Percentiles rank a stretch among this genome's conserved stretches.
These are phyloP conservation scores for Miscanthus lutarioriparius DNA, from an alignment of 176 grass and related monocot species.

Conservation along the genomic window DNA sequence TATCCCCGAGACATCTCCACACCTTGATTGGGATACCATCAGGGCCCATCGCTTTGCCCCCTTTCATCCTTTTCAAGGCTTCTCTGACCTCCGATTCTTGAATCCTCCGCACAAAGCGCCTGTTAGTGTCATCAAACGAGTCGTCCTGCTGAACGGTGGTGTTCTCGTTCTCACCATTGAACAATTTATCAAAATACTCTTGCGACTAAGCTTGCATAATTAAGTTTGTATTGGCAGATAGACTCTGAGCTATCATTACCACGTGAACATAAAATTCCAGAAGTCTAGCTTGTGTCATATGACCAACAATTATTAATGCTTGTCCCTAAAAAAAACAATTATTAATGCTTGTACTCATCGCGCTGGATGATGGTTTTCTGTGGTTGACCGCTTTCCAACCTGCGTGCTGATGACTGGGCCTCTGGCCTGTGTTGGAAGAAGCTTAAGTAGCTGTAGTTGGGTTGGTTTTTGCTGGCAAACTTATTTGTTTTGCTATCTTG, in stretches of 20 bases:
- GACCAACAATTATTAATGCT: slow-evolving; percentile 2
- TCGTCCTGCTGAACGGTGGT: too few species aligned
- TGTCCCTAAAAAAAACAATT: too few species aligned
- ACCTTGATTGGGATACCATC: too few species aligned
- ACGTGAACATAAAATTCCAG: neutral
- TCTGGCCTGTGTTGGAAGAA: neutral
- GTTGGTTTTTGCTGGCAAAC: neutral
- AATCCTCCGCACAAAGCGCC: too few species aligned
- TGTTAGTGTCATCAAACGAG: too few species aligned
- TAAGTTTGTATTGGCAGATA: neutral
- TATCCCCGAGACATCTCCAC: too few species aligned
- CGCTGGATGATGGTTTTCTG: neutral
- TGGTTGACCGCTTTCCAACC: neutral
- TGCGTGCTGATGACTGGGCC: too few species aligned
- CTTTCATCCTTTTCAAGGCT: too few species aligned
- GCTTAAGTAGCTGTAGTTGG: neutral
- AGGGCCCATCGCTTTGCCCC: too few species aligned
- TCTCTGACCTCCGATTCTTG: too few species aligned
- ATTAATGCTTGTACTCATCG: neutral
- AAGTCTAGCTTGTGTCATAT: neutral
- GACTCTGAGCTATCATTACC: neutral
- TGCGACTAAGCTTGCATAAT: neutral
- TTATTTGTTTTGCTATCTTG: neutral
- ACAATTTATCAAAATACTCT: too few species aligned
- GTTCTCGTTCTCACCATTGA: too few species aligned